Base-by-base conservation (phyloP, 225 moss, liverwort and hornwort species). In the Sphagnum contortum region DNA sequence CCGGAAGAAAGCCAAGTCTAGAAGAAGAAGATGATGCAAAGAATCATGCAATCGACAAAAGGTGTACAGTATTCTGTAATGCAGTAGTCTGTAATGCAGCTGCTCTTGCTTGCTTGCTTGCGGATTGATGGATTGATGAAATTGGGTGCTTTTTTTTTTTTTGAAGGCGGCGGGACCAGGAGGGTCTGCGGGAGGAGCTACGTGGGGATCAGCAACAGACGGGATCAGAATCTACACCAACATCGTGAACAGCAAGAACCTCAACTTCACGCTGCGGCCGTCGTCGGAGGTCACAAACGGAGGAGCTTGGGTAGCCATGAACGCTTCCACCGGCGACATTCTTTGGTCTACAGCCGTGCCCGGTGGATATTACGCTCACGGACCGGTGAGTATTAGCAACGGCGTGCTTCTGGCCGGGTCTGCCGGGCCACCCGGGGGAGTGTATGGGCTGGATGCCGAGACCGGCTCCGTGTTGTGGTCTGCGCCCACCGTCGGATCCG, bases 241-340 rank as follows among this genome's bases (percentile, higher is more conserved):
- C 55, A 76, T 72, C 9, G 45, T 64, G 14, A 76, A 76, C 14
- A 29, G 55, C 59, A 3, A 29, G 0, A 9, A 56, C 11, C 0
- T 0, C 1, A 58, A 52, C 4, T 72, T 63, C 59, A 76, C 63
- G 5, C 52, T 76, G 0, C 47, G 61, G 0, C 76, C 71, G 0
- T 60, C 60, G 0, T 59, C 7, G 4, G 48, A 10, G 4, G 59
- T 72, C 5, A 60, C 52, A 11, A 3, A 2, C 6, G 56, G 74
- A 45, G 78, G 78, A 2, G 78, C 71, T 2, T 81, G 75, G 72
- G 70, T 81, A 4, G 78, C 71, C 52, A 60, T 81, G 64, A 69
- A 74, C 52, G 77, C 71, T 10, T 65, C 66, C 3, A 72, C 62
- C 0, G 72, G 75, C 2, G 13, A 44, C 2, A 57, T 76, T 12